phyloP scores from a whole-genome alignment of 2,329 filamentous ascomycete genomes.

The Paracoccidioides brasiliensis region DNA sequence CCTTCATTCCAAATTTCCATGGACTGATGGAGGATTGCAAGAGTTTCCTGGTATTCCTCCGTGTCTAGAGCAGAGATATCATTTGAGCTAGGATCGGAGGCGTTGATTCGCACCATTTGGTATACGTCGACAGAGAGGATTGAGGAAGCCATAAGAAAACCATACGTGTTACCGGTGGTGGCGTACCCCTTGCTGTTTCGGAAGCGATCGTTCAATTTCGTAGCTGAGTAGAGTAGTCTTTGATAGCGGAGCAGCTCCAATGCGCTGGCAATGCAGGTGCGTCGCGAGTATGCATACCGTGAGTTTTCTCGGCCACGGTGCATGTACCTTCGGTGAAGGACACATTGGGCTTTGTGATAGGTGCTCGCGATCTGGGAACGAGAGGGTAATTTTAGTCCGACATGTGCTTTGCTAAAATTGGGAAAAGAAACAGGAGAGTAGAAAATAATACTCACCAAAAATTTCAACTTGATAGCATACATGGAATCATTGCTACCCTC shows the following conservation, averaged over 20 bases:
- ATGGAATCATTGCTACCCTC: conserved; percentile 61
- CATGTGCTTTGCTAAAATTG: not conserved
- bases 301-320: conserved; percentile 63
- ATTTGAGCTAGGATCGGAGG: conserved; percentile 21
- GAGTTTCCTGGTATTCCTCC: conserved; percentile 49
- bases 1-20: conserved; percentile 68
- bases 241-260: conserved; percentile 71
- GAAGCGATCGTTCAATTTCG: conserved; percentile 57
- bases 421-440: not conserved
- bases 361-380: conserved; percentile 52
- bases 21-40: conserved; percentile 57
- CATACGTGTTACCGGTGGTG: conserved; percentile 64
- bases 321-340: conserved; percentile 80
- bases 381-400: no score
- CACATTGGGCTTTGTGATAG: conserved; percentile 77
- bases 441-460: conserved; percentile 38
- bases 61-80: conserved; percentile 36
- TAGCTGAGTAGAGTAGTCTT: conserved; percentile 60
- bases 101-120: conserved; percentile 34
- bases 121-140: conserved; percentile 73
- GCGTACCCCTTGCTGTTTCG: conserved; percentile 66
- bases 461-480: conserved; percentile 62
- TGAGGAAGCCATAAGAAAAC: conserved; percentile 78
- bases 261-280: conserved; percentile 73
- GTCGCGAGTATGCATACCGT: conserved; percentile 71